phyloP scores from a whole-genome alignment of 768 basidiomycete genomes.

The Termitomyces titanicus region DNA sequence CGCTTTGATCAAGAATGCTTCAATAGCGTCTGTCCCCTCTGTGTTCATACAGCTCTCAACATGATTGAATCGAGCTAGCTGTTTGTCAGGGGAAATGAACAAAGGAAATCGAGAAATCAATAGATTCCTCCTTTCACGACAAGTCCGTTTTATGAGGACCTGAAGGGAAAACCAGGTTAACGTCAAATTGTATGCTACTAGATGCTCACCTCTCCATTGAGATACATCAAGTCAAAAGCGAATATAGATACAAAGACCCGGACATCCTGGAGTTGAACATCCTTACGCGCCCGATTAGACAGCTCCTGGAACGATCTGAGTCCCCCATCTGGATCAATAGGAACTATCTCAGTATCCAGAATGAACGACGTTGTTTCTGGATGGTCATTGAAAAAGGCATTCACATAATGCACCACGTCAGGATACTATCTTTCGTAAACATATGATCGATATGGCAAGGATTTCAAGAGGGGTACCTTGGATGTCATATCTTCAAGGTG shows the following conservation, averaged over 20 bases:
- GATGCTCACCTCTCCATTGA: slow-evolving; percentile 67
- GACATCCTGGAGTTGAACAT: slow-evolving; percentile 72
- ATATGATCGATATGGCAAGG: neutral
- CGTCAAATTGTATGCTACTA: neutral
- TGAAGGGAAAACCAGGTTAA: slow-evolving; percentile 24
- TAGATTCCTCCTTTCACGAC: slow-evolving; percentile 65
- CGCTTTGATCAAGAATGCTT: slow-evolving; percentile 74
- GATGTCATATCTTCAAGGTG: slow-evolving; percentile 92
- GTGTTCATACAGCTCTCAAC: slow-evolving; percentile 71
- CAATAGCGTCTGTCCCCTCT: slow-evolving; percentile 56
- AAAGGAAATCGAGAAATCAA: slow-evolving; percentile 64
- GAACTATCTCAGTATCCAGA: slow-evolving; percentile 85
- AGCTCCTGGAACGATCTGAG: slow-evolving; percentile 85
- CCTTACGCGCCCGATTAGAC: slow-evolving; percentile 80
- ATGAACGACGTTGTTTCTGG: slow-evolving; percentile 59
- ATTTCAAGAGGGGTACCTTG: slow-evolving; percentile 48
- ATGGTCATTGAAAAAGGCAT: slow-evolving; percentile 41
- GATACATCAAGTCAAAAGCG: slow-evolving; percentile 86
- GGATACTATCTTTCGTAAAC: slow-evolving; percentile 60
- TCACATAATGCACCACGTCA: slow-evolving; percentile 63
- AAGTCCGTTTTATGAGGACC: slow-evolving; percentile 65
- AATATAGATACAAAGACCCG: slow-evolving; percentile 80
- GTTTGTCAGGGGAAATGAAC: slow-evolving; percentile 37
- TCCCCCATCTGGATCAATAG: slow-evolving; percentile 62
- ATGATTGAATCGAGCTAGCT: slow-evolving; percentile 62